Evolutionary conservation across 2,329 filamentous ascomycete species (phyloP).

Genomic region (Alternaria arborescens): DNA sequence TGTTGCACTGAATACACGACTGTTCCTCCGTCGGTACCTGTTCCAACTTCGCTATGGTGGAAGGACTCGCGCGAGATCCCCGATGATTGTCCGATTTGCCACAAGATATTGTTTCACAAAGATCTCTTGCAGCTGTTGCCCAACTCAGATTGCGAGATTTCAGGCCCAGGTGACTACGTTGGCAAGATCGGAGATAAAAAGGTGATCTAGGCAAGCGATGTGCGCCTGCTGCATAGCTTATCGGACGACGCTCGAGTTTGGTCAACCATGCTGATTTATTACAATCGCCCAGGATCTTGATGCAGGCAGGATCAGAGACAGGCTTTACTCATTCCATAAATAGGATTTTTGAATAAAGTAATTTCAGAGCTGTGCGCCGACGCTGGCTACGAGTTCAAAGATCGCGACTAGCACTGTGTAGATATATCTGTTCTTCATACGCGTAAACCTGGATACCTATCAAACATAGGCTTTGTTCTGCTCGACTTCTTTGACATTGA

Average conservation of each 20-base stretch:
- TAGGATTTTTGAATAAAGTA: too few species aligned
- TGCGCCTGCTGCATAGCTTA: fast-evolving
- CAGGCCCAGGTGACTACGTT: not conserved
- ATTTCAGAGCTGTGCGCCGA: too few species aligned
- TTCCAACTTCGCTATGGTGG: not conserved
- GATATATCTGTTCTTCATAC: too few species aligned
- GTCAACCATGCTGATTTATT: too few species aligned
- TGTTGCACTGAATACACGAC: not conserved
- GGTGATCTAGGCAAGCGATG: too few species aligned
- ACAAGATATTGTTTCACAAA: not conserved
- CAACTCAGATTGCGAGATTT: not conserved
- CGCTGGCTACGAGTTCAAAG: too few species aligned
- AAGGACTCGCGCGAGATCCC: not conserved
- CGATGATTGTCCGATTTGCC: not conserved
- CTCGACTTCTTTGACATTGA: slow-evolving; percentile 13
- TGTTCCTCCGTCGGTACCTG: not conserved
- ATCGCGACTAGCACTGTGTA: too few species aligned
- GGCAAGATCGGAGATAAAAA: not conserved
- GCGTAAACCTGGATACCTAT: not conserved
- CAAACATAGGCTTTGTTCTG: slow-evolving; percentile 19
- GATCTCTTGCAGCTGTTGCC: fast-evolving
- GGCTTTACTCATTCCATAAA: fast-evolving
- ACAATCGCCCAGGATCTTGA: too few species aligned
- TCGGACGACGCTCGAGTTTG: too few species aligned
- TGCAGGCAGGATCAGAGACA: too few species aligned